Evolutionary conservation across 257 asterid species (phyloP).

Genomic region (Petrea volubilis): DNA sequence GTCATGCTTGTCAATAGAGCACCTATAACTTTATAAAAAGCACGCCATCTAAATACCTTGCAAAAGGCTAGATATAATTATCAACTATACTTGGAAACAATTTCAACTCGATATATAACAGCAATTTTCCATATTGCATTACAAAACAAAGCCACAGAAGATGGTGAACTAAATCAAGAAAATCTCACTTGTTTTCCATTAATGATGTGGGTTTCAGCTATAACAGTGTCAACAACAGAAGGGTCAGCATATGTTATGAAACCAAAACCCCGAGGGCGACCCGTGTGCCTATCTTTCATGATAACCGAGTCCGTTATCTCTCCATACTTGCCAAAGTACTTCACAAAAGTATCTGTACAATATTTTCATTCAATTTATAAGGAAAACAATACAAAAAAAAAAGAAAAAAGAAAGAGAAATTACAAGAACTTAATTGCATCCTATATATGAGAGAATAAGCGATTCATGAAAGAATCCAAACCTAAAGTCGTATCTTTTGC

Average conservation of each 20-base stretch:
- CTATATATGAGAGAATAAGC: not conserved
- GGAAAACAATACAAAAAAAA: not conserved
- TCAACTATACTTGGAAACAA: not conserved
- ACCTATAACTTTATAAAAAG: too few species aligned
- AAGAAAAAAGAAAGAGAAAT: not conserved
- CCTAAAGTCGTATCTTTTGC: constrained; percentile 87
- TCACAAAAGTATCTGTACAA: constrained; percentile 69
- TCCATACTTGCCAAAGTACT: constrained; percentile 95
- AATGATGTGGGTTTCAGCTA: constrained; percentile 80
- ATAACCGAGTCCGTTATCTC: constrained; percentile 95
- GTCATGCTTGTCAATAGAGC: too few species aligned
- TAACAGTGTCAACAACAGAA: constrained; percentile 79
- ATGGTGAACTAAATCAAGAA: not conserved
- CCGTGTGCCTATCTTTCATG: constrained; percentile 89
- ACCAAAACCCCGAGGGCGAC: constrained; percentile 95
- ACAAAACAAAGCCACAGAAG: not conserved
- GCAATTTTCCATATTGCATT: too few species aligned
- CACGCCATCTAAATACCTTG: not conserved
- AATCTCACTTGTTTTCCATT: constrained; percentile 83
- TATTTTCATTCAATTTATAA: not conserved
- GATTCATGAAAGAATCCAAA: constrained; percentile 19
- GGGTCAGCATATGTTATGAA: constrained; percentile 89
- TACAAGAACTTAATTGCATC: not conserved
- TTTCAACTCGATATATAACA: not conserved
- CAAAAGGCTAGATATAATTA: not conserved